Conservation (phyloP, 805 yeast genomes). For the Metschnikowia peoriensis region DNA sequence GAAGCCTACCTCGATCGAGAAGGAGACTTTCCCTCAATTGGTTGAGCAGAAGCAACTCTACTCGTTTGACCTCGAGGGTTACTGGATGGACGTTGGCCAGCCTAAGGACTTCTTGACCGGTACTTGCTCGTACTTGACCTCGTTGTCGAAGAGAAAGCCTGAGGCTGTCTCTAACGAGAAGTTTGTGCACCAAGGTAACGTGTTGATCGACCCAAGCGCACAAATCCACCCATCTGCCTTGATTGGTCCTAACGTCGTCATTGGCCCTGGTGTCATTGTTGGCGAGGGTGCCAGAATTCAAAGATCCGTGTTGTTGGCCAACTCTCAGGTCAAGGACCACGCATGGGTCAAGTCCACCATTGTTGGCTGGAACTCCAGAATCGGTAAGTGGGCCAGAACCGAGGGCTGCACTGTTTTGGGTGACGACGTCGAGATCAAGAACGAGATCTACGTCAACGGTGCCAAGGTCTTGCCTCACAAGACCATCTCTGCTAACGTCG, state of each 20-base stretch:
- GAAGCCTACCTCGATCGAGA: conserved; percentile 98
- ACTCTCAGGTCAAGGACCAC: conserved; percentile 92
- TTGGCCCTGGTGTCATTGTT: conserved; percentile 93
- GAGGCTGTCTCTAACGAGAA: conserved; percentile 63
- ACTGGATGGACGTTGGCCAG: conserved; percentile 99
- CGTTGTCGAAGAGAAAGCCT: conserved; percentile 79
- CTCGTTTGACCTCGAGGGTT: conserved; percentile 97
- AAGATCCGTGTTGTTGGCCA: conserved; percentile 87
- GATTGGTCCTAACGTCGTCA: conserved; percentile 97
- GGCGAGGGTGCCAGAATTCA: conserved; percentile 99
- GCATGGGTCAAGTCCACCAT: conserved; percentile 97
- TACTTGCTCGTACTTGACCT: conserved; percentile 84
- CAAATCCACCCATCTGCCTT: conserved; percentile 88
- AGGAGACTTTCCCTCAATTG: conserved; percentile 97
- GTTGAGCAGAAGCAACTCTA: conserved; percentile 86
- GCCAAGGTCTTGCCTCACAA: conserved; percentile 99
- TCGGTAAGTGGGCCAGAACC: conserved; percentile 98
- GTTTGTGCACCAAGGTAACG: conserved; percentile 87
- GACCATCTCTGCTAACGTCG: conserved; percentile 92
- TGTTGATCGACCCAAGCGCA: conserved; percentile 92
- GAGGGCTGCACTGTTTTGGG: conserved; percentile 98
- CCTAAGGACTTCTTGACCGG: conserved; percentile 99
- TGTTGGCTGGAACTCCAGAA: conserved; percentile 98
- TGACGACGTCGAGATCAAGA: conserved; percentile 98
- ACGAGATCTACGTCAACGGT: conserved; percentile 98